phyloP scores from a whole-genome alignment of 2,329 filamentous ascomycete genomes.

The Coniochaeta hoffmannii region DNA sequence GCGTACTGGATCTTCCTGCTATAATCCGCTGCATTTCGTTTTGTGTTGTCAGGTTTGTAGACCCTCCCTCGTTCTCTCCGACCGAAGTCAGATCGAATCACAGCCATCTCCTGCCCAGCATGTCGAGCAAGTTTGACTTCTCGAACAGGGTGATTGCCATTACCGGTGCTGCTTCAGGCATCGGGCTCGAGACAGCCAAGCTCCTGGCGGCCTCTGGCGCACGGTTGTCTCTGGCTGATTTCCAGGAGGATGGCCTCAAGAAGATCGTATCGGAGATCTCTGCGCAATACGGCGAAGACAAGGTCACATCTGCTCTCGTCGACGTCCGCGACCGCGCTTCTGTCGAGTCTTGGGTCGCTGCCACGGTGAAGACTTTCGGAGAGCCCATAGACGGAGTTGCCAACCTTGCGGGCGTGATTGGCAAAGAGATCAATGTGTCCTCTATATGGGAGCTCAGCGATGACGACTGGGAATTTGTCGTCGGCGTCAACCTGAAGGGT shows the following conservation, averaged over 20 bases:
- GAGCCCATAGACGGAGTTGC: slow-evolving; percentile 26
- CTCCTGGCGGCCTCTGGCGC: slow-evolving; percentile 36
- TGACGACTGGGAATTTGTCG: slow-evolving; percentile 17
- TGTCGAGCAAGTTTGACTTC: background rate
- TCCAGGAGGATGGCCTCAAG: slow-evolving; percentile 28
- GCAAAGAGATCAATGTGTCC: slow-evolving; percentile 15
- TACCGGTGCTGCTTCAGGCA: slow-evolving; percentile 40
- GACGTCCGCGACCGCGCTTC: background rate
- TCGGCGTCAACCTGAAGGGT: slow-evolving; percentile 21
- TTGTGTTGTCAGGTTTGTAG: too few species aligned
- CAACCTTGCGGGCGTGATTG: slow-evolving; percentile 29
- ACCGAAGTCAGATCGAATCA: too few species aligned
- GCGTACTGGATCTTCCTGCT: background rate
- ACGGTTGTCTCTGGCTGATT: slow-evolving; percentile 38
- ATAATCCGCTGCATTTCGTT: background rate
- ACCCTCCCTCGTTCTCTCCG: too few species aligned
- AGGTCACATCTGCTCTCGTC: background rate
- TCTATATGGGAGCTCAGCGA: slow-evolving; percentile 12
- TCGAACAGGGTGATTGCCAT: slow-evolving; percentile 35
- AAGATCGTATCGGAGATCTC: slow-evolving; percentile 9
- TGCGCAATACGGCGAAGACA: background rate
- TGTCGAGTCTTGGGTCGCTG: slow-evolving; percentile 26
- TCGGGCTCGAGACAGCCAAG: slow-evolving; percentile 38
- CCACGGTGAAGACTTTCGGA: slow-evolving; percentile 23
- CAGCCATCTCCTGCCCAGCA: background rate